Base-by-base conservation (phyloP, 371 early-diverging fungal genomes). In the Rhizopus delemar region DNA sequence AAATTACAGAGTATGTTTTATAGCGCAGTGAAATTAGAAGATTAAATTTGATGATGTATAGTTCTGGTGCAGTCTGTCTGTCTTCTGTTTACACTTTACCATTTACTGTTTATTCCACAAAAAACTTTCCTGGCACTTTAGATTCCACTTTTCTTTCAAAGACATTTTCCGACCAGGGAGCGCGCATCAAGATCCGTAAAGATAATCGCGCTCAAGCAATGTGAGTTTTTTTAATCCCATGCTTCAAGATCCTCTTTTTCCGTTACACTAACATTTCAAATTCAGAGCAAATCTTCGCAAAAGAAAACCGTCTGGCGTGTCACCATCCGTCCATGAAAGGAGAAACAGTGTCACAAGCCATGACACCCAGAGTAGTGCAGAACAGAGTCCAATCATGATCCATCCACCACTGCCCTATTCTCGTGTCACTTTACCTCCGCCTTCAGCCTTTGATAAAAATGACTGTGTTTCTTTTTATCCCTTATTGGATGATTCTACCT, bases 91-190 rank as follows among this genome's bases (percentile, higher is more conserved):
- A 69, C 51, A 92, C 93, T 0, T 83, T 84, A 29, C 62, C 82
- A 2, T 90, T 94, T 68, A 87, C 81, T 9, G 93, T 93, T 6
- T 92, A 89, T 68, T 80, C 93, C 11, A 84, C 92, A 41, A 94
- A 93, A 67, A 86, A 85, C 36, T 96, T 93, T 59, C 94, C 96
- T 5, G 96, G 96, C 5, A 87, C 92, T 87, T 43, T 71, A 9
- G 94, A 92, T 57, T 91, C 94, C 0, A 95, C 95, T 0, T 83
- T 82, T 56, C 71, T 94, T 46, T 91, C 94, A 5, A 77, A 90
- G 38, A 74, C 88, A 22, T 93, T 95, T 78, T 92, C 95, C 15
- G 92, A 93, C 53, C 96, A 95, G 65, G 96, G 96, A 5, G 78
- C 94, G 16, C 90, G 92, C 60, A 92, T 96, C 39, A 83, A 93